Conservation (phyloP, 129 eudicot genomes). For the Escallonia herrerae region DNA sequence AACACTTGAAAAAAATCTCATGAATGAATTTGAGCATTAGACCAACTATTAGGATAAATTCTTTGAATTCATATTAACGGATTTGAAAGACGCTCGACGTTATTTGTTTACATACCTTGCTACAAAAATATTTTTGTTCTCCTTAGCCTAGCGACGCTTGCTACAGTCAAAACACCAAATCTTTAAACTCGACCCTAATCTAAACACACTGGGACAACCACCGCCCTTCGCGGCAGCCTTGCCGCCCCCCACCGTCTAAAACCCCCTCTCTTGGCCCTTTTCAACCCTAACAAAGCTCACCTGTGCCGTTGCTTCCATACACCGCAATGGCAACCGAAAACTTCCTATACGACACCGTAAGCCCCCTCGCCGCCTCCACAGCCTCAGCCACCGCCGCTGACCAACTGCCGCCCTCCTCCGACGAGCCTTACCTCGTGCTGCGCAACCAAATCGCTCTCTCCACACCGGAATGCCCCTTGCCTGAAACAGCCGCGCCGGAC, state of each 20-base stretch:
- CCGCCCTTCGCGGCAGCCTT: neutral
- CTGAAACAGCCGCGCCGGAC: constrained; percentile 50
- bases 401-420: constrained; percentile 28
- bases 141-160: too few relatives aligned
- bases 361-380: constrained; percentile 38
- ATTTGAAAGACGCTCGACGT: too few relatives aligned
- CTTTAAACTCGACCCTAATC: too few relatives aligned
- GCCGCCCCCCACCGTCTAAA: neutral
- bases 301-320: neutral
- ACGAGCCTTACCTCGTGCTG: constrained; percentile 43
- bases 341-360: constrained; percentile 62
- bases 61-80: too few relatives aligned
- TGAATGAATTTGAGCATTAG: too few relatives aligned
- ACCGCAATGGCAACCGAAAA: constrained; percentile 32
- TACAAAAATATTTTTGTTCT: too few relatives aligned
- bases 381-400: constrained; percentile 17
- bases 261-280: neutral
- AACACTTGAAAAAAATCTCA: too few relatives aligned
- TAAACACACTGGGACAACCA: neutral
- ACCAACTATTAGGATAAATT: too few relatives aligned
- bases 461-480: constrained; percentile 12
- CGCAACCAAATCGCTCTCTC: constrained; percentile 57
- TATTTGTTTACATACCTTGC: too few relatives aligned
- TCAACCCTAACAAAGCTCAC: neutral
- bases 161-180: too few relatives aligned